A percentile compares a stretch with the other conserved stretches of the same genome.
Evolutionary conservation across 2,329 filamentous ascomycete species (phyloP).

Genomic region (Gaeumannomyces tritici): DNA sequence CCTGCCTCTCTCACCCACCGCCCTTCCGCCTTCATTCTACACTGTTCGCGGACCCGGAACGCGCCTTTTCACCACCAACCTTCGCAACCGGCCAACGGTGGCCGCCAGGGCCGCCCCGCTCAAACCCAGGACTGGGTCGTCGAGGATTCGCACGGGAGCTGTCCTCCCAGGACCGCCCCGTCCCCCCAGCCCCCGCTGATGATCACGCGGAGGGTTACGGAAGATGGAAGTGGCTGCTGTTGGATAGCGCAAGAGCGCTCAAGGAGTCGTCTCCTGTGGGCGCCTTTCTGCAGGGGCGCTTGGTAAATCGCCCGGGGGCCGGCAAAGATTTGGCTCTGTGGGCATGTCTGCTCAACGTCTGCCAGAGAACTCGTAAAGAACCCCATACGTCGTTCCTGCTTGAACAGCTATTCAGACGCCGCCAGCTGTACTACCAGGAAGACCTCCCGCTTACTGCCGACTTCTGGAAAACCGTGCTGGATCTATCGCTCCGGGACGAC

Average conservation of each 20-base stretch:
- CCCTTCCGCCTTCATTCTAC: neutral
- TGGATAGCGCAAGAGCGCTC: slow-evolving; percentile 14
- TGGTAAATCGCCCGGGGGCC: slow-evolving; percentile 16
- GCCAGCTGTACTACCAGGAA: slow-evolving; percentile 12
- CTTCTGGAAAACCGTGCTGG: slow-evolving; percentile 22
- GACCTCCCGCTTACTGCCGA: slow-evolving; percentile 12
- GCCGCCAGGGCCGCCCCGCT: too few species aligned
- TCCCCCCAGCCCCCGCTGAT: neutral
- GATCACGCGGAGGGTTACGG: slow-evolving; percentile 8
- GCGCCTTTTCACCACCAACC: neutral
- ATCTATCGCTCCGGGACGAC: slow-evolving; percentile 20
- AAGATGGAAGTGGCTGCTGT: slow-evolving; percentile 15
- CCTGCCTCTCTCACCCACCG: neutral
- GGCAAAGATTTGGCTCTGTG: slow-evolving; percentile 19
- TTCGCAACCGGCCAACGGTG: neutral
- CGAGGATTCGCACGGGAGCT: neutral
- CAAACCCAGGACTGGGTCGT: neutral
- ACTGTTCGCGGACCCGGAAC: too few species aligned
- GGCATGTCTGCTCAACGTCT: slow-evolving; percentile 20
- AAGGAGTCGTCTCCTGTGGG: slow-evolving; percentile 13
- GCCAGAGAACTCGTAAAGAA: slow-evolving; percentile 14
- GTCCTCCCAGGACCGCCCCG: neutral
- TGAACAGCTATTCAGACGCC: slow-evolving; percentile 12
- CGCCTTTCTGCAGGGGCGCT: neutral
- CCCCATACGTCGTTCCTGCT: slow-evolving; percentile 14